These are phyloP conservation scores for Harrya chromipes DNA, from an alignment of 768 basidiomycete species.

Conservation along the genomic window DNA sequence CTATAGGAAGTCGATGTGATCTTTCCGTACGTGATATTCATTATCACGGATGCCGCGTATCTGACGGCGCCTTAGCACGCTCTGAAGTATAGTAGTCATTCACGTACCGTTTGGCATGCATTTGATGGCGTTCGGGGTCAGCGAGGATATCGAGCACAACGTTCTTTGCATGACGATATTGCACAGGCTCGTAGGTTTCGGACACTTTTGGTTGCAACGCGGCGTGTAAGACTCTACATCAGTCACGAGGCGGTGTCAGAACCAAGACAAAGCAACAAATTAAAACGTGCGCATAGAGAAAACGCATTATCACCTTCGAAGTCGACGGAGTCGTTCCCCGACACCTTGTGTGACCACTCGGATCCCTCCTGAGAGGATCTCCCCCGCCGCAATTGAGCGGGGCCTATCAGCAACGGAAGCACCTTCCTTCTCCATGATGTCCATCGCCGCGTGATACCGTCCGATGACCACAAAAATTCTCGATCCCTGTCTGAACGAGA, in stretches of 20 bases:
- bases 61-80: too few species aligned
- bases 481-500: slow-evolving; percentile 48
- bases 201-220: slow-evolving; percentile 34
- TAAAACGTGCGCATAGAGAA: background rate
- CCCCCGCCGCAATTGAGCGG: slow-evolving; percentile 33
- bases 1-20: slow-evolving; percentile 35
- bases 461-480: slow-evolving; percentile 20
- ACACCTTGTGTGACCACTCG: slow-evolving; percentile 24
- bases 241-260: background rate
- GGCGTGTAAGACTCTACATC: slow-evolving; percentile 31
- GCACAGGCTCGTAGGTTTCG: slow-evolving; percentile 32
- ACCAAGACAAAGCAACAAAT: too few species aligned
- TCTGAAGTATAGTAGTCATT: too few species aligned
- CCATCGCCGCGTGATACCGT: slow-evolving; percentile 32
- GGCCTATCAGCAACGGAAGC: slow-evolving; percentile 35
- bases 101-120: slow-evolving; percentile 33
- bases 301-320: slow-evolving; percentile 20
- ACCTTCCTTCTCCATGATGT: slow-evolving; percentile 41
- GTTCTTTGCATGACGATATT: slow-evolving; percentile 31
- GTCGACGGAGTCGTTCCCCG: slow-evolving; percentile 31
- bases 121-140: slow-evolving; percentile 31
- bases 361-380: slow-evolving; percentile 35
- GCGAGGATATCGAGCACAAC: slow-evolving; percentile 35
- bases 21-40: slow-evolving; percentile 41
- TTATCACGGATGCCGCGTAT: slow-evolving; percentile 32